These are phyloP conservation scores for Gentiana straminea DNA, from an alignment of 257 asterid genomes.

Conservation along the genomic window DNA sequence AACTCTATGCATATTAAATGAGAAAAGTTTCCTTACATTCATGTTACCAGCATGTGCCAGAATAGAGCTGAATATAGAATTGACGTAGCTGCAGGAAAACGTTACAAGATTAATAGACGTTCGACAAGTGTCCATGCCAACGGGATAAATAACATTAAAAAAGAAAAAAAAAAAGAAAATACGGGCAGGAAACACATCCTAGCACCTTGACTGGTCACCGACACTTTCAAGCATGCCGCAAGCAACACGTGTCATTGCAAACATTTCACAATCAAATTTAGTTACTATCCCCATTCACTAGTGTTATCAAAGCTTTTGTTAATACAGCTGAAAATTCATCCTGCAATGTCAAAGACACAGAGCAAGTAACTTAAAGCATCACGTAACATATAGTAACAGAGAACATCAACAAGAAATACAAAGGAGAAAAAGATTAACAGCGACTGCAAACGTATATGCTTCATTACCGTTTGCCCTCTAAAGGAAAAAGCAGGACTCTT, in stretches of 20 bases:
- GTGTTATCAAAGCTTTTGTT: slow-evolving; percentile 80
- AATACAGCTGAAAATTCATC: slow-evolving; percentile 97
- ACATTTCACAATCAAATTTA: slow-evolving; percentile 91
- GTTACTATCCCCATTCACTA: slow-evolving; percentile 94
- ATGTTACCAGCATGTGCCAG: slow-evolving; percentile 1
- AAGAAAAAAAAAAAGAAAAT: no score
- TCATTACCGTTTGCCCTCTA: slow-evolving; percentile 42
- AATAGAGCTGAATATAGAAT: slow-evolving; percentile 26
- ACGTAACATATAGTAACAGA: no score
- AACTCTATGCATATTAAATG: neutral
- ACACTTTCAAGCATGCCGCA: slow-evolving; percentile 99
- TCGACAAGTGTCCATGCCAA: no score
- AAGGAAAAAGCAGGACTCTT: slow-evolving; percentile 45
- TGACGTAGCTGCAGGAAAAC: slow-evolving; percentile 85
- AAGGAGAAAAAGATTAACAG: neutral
- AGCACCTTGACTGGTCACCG: slow-evolving; percentile 99
- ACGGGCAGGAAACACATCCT: slow-evolving; percentile 20
- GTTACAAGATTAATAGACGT: slow-evolving; percentile 12
- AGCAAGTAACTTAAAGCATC: no score
- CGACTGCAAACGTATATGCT: slow-evolving; percentile 2
- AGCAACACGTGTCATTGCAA: slow-evolving; percentile 95
- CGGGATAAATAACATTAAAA: no score
- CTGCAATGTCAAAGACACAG: no score
- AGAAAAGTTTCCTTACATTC: slow-evolving; percentile 39
- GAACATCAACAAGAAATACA: neutral